Conservation (phyloP, 2,329 filamentous ascomycete species). For the Paecilomyces sp. region DNA sequence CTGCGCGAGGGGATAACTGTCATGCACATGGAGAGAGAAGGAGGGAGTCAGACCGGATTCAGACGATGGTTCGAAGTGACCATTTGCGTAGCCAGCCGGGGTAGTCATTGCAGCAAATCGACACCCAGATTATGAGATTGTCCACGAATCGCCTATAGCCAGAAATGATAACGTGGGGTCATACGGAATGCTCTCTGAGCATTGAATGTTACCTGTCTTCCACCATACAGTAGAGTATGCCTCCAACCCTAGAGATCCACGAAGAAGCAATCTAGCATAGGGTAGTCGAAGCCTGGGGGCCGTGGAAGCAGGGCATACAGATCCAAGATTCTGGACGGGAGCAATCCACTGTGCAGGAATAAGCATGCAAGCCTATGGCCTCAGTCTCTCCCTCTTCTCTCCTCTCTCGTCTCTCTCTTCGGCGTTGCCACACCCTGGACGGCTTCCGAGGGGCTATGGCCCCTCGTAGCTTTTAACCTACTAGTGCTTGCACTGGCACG, state of each 20-base stretch:
- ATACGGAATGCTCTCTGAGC: conserved; percentile 13
- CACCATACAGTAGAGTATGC: background rate
- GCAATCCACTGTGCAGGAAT: background rate
- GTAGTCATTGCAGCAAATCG: conserved; percentile 3
- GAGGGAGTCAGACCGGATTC: background rate
- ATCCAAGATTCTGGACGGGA: background rate
- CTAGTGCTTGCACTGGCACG: conserved; percentile 4
- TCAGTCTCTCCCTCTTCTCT: background rate
- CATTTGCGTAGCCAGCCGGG: conserved; percentile 2
- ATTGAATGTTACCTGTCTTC: background rate
- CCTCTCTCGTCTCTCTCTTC: too few species aligned
- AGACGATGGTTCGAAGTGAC: conserved; percentile 1
- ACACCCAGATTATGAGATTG: background rate
- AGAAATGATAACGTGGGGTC: background rate
- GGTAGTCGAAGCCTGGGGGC: background rate
- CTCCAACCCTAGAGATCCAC: background rate
- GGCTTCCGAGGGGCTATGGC: conserved; percentile 17
- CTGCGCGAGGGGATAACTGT: conserved; percentile 7
- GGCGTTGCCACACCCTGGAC: conserved; percentile 13
- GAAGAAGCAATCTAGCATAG: background rate
- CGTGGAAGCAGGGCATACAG: background rate
- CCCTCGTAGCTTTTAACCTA: conserved; percentile 3
- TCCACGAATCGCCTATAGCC: background rate
- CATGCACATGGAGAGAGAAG: background rate
- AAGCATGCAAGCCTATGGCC: background rate